These are phyloP conservation scores for Sporisorium scitamineum DNA, from an alignment of 1,284 basidiomycete species.

Conservation along the genomic window DNA sequence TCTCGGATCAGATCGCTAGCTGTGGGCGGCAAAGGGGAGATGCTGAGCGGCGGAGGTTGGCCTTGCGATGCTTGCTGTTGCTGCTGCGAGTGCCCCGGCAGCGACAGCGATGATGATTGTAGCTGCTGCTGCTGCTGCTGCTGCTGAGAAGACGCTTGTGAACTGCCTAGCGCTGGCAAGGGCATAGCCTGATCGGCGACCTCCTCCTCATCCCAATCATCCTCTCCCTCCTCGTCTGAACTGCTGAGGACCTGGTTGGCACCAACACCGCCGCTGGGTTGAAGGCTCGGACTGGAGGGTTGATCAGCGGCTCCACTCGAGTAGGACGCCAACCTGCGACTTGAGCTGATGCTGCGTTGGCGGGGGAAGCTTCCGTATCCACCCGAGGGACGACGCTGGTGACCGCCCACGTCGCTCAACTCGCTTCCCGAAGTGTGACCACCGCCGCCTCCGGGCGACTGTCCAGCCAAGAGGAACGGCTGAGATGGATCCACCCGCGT, in stretches of 20 bases:
- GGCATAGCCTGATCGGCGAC: conserved; percentile 63
- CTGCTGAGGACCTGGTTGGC: conserved; percentile 50
- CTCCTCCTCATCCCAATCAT: conserved; percentile 64
- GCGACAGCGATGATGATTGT: background rate
- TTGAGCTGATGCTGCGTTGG: conserved; percentile 39
- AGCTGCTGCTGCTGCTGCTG: background rate
- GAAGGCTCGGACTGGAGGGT: conserved; percentile 32
- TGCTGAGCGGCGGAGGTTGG: conserved; percentile 16
- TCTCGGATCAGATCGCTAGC: conserved; percentile 51
- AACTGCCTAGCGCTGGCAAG: conserved; percentile 40
- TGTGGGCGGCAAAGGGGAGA: conserved; percentile 17
- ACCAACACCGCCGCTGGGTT: conserved; percentile 15
- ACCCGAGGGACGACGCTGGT: conserved; percentile 38
- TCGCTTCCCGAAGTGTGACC: conserved; percentile 48
- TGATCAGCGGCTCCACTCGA: conserved; percentile 28
- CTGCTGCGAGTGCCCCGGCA: conserved; percentile 20
- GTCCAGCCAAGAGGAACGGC: conserved; percentile 33
- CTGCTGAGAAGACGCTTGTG: conserved; percentile 21
- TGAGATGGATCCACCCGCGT: conserved; percentile 27
- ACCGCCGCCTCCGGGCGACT: conserved; percentile 40
- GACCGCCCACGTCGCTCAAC: conserved; percentile 41
- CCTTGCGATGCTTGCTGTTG: conserved; percentile 12
- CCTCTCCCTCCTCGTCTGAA: conserved; percentile 62
- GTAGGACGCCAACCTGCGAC: conserved; percentile 31
- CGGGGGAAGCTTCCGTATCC: conserved; percentile 41